These are phyloP conservation scores for Andrographis paniculata DNA, from an alignment of 305 asterid species.

Conservation along the genomic window DNA sequence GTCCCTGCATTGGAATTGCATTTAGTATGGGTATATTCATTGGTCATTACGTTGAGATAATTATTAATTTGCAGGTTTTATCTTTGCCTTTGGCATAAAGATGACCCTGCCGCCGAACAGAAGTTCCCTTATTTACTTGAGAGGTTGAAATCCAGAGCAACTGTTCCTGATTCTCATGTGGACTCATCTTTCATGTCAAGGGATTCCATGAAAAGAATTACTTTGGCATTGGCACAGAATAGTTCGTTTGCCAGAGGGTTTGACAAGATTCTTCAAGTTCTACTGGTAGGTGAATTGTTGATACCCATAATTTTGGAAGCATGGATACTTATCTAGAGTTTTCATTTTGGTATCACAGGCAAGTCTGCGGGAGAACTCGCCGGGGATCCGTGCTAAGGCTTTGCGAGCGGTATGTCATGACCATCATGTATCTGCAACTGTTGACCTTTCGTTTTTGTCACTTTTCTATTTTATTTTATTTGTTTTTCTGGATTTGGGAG, in stretches of 20 bases:
- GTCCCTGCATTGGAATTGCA: slow-evolving; percentile 25
- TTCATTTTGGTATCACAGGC: slow-evolving; percentile 49
- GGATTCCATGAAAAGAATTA: slow-evolving; percentile 69
- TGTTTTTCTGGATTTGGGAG: slow-evolving; percentile 11
- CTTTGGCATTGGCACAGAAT: slow-evolving; percentile 81
- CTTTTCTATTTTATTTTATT: slow-evolving; percentile 12
- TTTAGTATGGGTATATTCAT: slow-evolving; percentile 18
- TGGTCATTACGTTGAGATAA: slow-evolving; percentile 17
- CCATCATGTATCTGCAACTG: slow-evolving; percentile 19
- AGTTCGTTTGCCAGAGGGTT: slow-evolving; percentile 93
- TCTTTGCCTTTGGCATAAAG: slow-evolving; percentile 96
- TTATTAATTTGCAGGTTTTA: slow-evolving; percentile 74
- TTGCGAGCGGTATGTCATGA: slow-evolving; percentile 82
- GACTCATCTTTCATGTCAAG: slow-evolving; percentile 55
- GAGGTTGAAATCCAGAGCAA: slow-evolving; percentile 72
- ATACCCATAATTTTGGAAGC: slow-evolving; percentile 16
- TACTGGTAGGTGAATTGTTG: slow-evolving; percentile 69
- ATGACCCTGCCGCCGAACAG: slow-evolving; percentile 71
- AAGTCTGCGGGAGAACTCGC: slow-evolving; percentile 89
- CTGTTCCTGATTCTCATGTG: slow-evolving; percentile 54
- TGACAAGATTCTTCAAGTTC: slow-evolving; percentile 93
- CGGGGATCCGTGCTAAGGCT: slow-evolving; percentile 96
- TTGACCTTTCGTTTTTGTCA: slow-evolving; percentile 16
- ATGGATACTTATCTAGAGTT: slow-evolving; percentile 14
- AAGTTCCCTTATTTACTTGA: slow-evolving; percentile 56